Conservation (phyloP, 2,329 filamentous ascomycete genomes). For the Aspergillus persii region DNA sequence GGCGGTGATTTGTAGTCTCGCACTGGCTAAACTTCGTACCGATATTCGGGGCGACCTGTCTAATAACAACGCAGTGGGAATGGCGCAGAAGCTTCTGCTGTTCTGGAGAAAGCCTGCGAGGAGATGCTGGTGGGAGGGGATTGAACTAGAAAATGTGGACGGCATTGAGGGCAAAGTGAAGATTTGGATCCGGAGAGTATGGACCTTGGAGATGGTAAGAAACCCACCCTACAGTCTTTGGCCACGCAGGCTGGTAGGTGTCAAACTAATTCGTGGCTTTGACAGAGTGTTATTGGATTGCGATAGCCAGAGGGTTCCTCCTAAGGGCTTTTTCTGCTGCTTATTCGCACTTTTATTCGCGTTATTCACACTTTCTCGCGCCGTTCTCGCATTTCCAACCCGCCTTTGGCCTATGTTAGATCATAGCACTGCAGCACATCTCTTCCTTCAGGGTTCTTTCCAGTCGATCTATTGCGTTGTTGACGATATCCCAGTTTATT, state of each 20-base stretch:
- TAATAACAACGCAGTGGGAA: slow-evolving; percentile 78
- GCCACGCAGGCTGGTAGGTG: neutral
- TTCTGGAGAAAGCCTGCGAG: slow-evolving; percentile 98
- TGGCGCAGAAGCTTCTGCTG: slow-evolving; percentile 95
- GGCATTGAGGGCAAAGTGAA: slow-evolving; percentile 90
- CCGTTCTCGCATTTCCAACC: slow-evolving; percentile 7
- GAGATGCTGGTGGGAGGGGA: slow-evolving; percentile 98
- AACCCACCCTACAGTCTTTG: neutral
- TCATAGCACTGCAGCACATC: slow-evolving; percentile 9
- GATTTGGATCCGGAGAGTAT: slow-evolving; percentile 96
- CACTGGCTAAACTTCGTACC: slow-evolving; percentile 85
- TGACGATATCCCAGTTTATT: slow-evolving; percentile 23
- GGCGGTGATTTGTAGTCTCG: slow-evolving; percentile 95
- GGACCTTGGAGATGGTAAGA: slow-evolving; percentile 90
- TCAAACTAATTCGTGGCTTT: slow-evolving; percentile 17
- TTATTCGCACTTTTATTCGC: slow-evolving; percentile 8
- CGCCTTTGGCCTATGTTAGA: slow-evolving; percentile 12
- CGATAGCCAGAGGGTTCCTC: slow-evolving; percentile 44
- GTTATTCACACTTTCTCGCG: neutral
- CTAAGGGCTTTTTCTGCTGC: slow-evolving; percentile 17
- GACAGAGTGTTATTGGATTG: slow-evolving; percentile 77
- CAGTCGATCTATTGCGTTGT: slow-evolving; percentile 17
- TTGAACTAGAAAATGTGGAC: slow-evolving; percentile 84
- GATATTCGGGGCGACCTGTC: slow-evolving; percentile 77
- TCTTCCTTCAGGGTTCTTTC: slow-evolving; percentile 7